Evolutionary conservation across 345 rosid species (phyloP).

Genomic region (Populus ilicifolia): DNA sequence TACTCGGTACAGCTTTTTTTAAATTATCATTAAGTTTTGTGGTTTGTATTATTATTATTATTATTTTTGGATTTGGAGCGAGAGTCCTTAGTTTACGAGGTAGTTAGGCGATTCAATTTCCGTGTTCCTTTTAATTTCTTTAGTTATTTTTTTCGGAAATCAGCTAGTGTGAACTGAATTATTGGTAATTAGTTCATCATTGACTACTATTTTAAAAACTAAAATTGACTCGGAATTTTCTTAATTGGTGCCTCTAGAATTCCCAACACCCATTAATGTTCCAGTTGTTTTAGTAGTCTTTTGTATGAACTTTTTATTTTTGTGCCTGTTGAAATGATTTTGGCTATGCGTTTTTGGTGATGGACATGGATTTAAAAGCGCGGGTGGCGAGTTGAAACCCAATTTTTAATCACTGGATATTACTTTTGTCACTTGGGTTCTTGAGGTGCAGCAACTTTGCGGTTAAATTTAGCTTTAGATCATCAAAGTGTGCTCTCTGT

Average conservation of each 20-base stretch:
- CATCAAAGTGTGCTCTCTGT: neutral
- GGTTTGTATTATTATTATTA: conserved; percentile 26
- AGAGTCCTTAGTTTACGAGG: conserved; percentile 29
- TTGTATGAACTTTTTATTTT: neutral
- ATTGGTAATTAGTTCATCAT: neutral
- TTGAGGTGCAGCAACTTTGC: neutral
- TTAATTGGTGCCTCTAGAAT: neutral
- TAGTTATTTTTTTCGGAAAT: neutral
- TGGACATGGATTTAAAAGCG: neutral
- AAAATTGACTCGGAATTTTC: conserved; percentile 5
- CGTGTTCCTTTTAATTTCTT: conserved; percentile 15
- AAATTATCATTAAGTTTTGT: conserved; percentile 8
- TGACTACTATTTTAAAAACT: conserved; percentile 7
- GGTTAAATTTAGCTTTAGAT: neutral
- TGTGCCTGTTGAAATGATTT: neutral
- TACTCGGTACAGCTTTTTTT: conserved; percentile 12
- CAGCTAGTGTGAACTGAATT: conserved; percentile 6
- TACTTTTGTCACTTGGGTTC: neutral
- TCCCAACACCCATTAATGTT: neutral
- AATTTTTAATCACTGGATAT: neutral
- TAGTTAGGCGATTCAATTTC: conserved; percentile 37
- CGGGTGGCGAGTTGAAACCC: neutral
- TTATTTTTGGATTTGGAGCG: conserved; percentile 22
- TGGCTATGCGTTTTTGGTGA: neutral
- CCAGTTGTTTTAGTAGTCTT: neutral